A percentile compares a stretch with the other conserved stretches of the same genome.
Evolutionary conservation across 1,284 basidiomycete species (phyloP).

Genomic region (Acaromyces ingoldii): DNA sequence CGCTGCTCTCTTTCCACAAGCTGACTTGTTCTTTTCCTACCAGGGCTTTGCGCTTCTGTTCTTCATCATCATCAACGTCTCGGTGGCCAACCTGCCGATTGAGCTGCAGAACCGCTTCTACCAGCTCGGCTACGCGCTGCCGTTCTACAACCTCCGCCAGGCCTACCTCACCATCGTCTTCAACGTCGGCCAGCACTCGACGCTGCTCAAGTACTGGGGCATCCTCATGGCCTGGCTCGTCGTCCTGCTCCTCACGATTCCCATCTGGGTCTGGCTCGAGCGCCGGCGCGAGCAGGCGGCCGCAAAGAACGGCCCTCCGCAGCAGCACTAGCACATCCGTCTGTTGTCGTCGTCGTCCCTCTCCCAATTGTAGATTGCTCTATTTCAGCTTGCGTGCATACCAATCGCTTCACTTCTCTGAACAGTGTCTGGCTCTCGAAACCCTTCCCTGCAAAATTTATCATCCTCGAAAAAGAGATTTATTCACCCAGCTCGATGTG

Average conservation of each 20-base stretch:
- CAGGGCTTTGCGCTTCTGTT: constrained; percentile 35
- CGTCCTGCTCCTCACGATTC: constrained; percentile 33
- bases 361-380: no score
- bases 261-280: constrained; percentile 38
- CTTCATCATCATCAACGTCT: constrained; percentile 44
- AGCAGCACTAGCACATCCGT: no score
- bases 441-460: no score
- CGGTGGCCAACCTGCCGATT: constrained; percentile 30
- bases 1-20: no score
- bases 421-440: no score
- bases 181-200: constrained; percentile 28
- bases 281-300: constrained; percentile 1
- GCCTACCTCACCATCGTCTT: constrained; percentile 44
- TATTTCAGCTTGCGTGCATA: no score
- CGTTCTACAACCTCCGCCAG: constrained; percentile 38
- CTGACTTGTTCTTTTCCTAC: no score
- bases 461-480: no score
- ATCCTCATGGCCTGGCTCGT: constrained; percentile 44
- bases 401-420: no score
- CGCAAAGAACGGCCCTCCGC: no score
- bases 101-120: constrained; percentile 28
- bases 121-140: constrained; percentile 40
- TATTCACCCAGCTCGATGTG: no score
- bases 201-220: constrained; percentile 40
- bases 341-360: no score